Evolutionary conservation across 1,284 basidiomycete species (phyloP), one percentile per base, ranked within the genome.

Genomic region (Cutaneotrichosporon sp.): DNA sequence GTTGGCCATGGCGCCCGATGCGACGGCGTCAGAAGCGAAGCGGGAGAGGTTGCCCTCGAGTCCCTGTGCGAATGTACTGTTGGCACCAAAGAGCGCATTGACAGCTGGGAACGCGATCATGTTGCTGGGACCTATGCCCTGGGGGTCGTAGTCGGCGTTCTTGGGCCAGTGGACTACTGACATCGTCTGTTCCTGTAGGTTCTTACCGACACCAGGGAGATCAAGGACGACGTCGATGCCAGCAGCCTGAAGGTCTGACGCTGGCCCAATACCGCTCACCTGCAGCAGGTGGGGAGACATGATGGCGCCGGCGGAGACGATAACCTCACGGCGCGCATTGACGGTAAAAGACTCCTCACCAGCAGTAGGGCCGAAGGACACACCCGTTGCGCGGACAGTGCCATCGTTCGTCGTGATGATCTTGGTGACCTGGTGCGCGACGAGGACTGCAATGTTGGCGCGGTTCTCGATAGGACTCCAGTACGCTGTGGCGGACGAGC

Each of bases 251-350:
- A 88, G 71, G 3, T 82, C 78, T 46, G 80, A 79, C 37, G 64
- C 68, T 1, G 84, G 83, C 0, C 86, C 87, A 49, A 90, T 79
- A 51, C 87, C 87, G 52, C 83, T 85, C 4, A 82, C 75, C 78
- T 85, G 79, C 32, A 88, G 75, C 16, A 88, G 76, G 51, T 85
- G 80, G 34, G 85, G 80, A 42, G 80, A 83, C 27, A 83, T 82
- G 46, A 87, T 74, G 2, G 82, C 78, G 27, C 86, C 86, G 22
- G 80, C 82, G 51, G 69, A 63, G 26, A 80, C 63, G 32, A 80
- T 75, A 41, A 81, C 77, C 52, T 80, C 79, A 35, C 73, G 66
- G 54, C 70, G 76, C 12, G 82, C 85, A 24, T 68, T 73, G 26
- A 79, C 70, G 5, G 76, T 78, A 59, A 77, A 76, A 11, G 55